Evolutionary conservation across 805 yeast species (phyloP).

Genomic region (Clavispora vitiphila): DNA sequence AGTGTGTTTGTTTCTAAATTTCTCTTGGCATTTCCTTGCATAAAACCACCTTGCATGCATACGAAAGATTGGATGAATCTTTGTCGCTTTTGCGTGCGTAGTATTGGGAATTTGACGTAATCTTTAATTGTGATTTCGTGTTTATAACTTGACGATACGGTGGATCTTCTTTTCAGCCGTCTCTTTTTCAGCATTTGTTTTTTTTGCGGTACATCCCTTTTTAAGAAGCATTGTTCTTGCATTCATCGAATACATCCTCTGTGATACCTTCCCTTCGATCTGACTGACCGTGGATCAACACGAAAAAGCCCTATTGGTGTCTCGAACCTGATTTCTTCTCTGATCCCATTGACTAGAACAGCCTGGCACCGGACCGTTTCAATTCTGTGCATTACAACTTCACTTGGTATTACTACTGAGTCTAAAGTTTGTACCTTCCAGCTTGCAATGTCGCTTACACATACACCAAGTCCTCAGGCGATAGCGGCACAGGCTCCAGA

Average conservation of each 20-base stretch:
- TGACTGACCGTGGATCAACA: too few relatives aligned
- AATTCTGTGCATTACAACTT: too few relatives aligned
- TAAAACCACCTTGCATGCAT: background rate
- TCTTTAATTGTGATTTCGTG: background rate
- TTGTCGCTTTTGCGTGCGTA: background rate
- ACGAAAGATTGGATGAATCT: background rate
- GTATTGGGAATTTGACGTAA: background rate
- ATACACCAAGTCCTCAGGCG: background rate
- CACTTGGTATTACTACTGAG: too few relatives aligned
- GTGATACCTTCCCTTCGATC: too few relatives aligned
- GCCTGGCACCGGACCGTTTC: too few relatives aligned
- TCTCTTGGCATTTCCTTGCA: conserved; percentile 1
- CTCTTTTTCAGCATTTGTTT: background rate
- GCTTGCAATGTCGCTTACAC: background rate
- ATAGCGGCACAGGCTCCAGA: background rate
- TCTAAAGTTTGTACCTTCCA: too few relatives aligned
- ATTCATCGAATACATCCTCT: too few relatives aligned
- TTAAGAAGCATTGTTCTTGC: too few relatives aligned
- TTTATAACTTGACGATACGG: background rate
- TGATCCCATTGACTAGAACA: too few relatives aligned
- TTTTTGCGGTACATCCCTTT: too few relatives aligned
- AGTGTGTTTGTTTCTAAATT: background rate
- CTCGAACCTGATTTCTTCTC: too few relatives aligned
- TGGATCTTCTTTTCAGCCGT: background rate
- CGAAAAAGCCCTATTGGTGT: too few relatives aligned